phyloP scores from a whole-genome alignment of 768 basidiomycete genomes.

The Clitopilus passeckerianus region DNA sequence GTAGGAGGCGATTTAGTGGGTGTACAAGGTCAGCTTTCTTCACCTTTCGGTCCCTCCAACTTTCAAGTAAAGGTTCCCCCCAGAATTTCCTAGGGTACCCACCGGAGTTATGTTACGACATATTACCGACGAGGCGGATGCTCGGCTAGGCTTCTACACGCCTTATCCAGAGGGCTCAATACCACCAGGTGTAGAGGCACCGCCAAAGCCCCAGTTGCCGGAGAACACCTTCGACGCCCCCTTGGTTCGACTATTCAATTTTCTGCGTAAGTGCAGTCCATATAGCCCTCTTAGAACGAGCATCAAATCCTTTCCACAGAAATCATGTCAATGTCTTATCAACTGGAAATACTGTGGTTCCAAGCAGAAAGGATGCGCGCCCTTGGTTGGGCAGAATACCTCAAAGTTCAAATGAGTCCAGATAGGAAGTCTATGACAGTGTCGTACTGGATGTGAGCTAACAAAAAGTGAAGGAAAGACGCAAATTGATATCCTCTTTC shows the following conservation, averaged over 20 bases:
- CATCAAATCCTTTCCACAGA: conserved; percentile 37
- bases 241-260: conserved; percentile 80
- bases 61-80: not conserved
- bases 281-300: not conserved
- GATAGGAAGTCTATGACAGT: conserved; percentile 64
- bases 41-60: not conserved
- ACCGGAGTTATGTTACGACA: conserved; percentile 56
- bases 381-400: conserved; percentile 82
- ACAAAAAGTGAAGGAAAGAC: not conserved
- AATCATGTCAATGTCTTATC: conserved; percentile 89
- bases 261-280: conserved; percentile 61
- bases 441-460: conserved; percentile 84
- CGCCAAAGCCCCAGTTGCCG: conserved; percentile 48
- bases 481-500: not conserved
- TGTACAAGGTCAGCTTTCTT: conserved; percentile 48
- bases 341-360: conserved; percentile 84
- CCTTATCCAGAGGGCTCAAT: conserved; percentile 37
- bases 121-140: conserved; percentile 70
- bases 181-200: conserved; percentile 33
- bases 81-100: conserved; percentile 75
- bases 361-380: conserved; percentile 79
- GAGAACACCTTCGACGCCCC: conserved; percentile 73
- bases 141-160: conserved; percentile 60
- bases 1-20: conserved; percentile 72
- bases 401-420: conserved; percentile 65